Percentiles rank a stretch among this genome's conserved stretches.
Conservation (phyloP, 2,329 filamentous ascomycete species). For the Epichloe amarillans region DNA sequence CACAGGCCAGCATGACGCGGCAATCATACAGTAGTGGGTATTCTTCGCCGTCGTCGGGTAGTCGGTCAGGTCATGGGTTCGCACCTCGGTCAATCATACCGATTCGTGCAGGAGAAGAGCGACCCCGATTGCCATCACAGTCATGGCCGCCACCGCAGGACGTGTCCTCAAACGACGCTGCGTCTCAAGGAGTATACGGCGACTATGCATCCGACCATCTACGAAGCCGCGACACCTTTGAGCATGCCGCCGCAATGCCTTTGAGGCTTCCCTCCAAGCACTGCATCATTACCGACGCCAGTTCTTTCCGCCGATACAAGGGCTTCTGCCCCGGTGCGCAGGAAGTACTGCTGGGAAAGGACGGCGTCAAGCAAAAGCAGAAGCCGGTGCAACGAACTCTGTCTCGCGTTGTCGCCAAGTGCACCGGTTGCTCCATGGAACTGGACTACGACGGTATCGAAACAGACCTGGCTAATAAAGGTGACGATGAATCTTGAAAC, state of each 20-base stretch:
- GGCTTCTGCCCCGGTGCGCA: conserved; percentile 43
- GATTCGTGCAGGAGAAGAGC: conserved; percentile 6
- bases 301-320: conserved; percentile 38
- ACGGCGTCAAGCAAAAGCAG: conserved; percentile 36
- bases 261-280: conserved; percentile 11
- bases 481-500: conserved; percentile 17
- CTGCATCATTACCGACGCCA: conserved; percentile 28
- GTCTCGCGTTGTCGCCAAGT: conserved; percentile 29
- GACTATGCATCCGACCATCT: background rate
- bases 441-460: conserved; percentile 39
- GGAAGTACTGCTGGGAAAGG: conserved; percentile 32
- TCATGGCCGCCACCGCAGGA: conserved; percentile 1
- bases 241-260: background rate
- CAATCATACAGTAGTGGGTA: conserved; percentile 8
- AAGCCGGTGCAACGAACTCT: conserved; percentile 27
- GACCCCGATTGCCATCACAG: background rate
- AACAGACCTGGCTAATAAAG: conserved; percentile 32
- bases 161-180: background rate
- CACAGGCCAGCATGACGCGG: conserved; percentile 3
- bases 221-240: background rate
- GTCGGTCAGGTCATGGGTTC: conserved; percentile 4
- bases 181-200: background rate
- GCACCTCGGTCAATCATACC: conserved; percentile 4
- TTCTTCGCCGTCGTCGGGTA: conserved; percentile 6
- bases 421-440: conserved; percentile 38